Percentiles rank a stretch among this genome's conserved stretches.
Evolutionary conservation across 202 grass and related monocot species (phyloP).

Genomic region (Setaria viridis): DNA sequence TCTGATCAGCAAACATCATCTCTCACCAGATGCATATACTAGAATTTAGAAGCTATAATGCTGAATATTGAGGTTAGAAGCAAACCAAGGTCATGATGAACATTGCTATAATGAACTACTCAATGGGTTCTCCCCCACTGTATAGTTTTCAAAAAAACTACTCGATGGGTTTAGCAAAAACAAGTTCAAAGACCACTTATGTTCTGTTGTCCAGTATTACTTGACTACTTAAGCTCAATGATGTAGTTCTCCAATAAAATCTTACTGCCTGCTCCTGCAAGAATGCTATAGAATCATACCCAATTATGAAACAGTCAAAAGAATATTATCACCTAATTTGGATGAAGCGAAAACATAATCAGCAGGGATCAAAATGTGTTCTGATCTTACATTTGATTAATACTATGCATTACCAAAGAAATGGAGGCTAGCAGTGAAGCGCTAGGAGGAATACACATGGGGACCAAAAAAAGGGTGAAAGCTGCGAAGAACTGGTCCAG

Average conservation of each 20-base stretch:
- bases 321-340: not conserved
- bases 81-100: not conserved
- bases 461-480: not conserved
- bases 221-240: not conserved
- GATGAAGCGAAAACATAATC: not conserved
- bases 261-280: not conserved
- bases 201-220: not conserved
- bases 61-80: not conserved
- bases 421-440: not conserved
- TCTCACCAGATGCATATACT: not conserved
- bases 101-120: not conserved
- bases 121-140: not conserved
- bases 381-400: not conserved
- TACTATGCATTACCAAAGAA: not conserved
- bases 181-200: not conserved
- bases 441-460: not conserved
- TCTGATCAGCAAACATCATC: not conserved
- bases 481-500: not conserved
- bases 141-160: no score
- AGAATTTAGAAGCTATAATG: not conserved
- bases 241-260: not conserved
- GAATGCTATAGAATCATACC: not conserved
- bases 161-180: not conserved
- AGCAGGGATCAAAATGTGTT: not conserved
- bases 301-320: not conserved